Evolutionary conservation across 495 filamentous ascomycete genomes (phyloP).

Genomic region (Glutinoglossum americanum): DNA sequence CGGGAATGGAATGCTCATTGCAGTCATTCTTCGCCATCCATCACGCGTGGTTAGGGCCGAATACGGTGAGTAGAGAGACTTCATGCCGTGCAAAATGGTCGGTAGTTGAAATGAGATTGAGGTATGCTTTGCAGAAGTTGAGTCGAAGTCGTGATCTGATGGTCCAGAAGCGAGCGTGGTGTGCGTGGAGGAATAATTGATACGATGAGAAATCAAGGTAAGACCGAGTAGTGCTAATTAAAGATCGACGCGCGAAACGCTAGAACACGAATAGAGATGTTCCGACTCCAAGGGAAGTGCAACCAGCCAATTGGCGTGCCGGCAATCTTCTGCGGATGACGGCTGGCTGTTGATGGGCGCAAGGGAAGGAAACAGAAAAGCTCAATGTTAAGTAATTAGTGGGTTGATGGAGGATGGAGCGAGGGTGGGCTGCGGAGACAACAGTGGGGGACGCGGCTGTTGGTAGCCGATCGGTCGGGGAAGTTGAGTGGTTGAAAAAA

Average conservation of each 20-base stretch:
- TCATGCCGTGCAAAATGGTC: neutral
- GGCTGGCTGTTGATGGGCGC: neutral
- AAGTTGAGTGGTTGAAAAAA: neutral
- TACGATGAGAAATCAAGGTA: neutral
- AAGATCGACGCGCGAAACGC: neutral
- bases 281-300: neutral
- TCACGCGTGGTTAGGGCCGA: neutral
- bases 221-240: neutral
- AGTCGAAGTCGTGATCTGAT: neutral
- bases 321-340: neutral
- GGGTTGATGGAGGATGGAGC: neutral
- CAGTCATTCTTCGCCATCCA: neutral
- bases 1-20: neutral
- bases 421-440: neutral
- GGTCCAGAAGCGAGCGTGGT: neutral
- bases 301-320: neutral
- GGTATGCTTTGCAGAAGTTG: neutral
- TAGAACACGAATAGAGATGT: neutral
- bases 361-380: neutral
- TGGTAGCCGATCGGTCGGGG: neutral
- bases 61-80: constrained; percentile 1
- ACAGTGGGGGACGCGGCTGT: neutral
- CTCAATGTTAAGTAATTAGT: neutral
- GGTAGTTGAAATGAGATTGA: neutral
- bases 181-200: neutral